A percentile compares a stretch with the other conserved stretches of the same genome.
Evolutionary conservation across 2,329 filamentous ascomycete genomes (phyloP).

Genomic region (Zelopaecilomyces penicillatus): DNA sequence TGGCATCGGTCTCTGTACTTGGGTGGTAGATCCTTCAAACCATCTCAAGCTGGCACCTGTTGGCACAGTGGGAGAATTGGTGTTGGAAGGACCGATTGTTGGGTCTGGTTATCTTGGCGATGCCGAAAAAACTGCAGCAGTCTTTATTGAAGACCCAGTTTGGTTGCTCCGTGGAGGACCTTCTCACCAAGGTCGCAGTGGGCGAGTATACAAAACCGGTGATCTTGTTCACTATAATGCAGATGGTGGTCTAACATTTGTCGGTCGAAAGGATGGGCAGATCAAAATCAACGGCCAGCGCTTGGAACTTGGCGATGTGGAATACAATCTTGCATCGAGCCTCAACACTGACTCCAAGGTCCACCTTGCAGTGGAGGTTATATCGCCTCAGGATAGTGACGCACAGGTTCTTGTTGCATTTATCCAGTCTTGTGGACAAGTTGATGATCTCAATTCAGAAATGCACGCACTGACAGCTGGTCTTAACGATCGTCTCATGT

Average conservation of each 20-base stretch:
- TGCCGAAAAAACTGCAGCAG: neutral
- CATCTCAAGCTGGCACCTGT: slow-evolving; percentile 3
- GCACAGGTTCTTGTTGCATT: slow-evolving; percentile 1
- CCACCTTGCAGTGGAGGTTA: slow-evolving; percentile 3
- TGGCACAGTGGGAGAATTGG: slow-evolving; percentile 4
- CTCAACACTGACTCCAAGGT: neutral
- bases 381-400: neutral
- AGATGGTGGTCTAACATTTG: slow-evolving; percentile 1
- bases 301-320: slow-evolving; percentile 2
- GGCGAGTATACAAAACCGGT: slow-evolving; percentile 11
- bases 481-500: too few relatives aligned
- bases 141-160: slow-evolving; percentile 11
- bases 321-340: slow-evolving; percentile 1
- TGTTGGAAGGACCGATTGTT: slow-evolving; percentile 2
- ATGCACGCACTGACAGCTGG: too few relatives aligned
- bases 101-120: slow-evolving; percentile 3
- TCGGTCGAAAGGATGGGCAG: slow-evolving; percentile 3
- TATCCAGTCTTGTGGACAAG: neutral
- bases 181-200: slow-evolving; percentile 15
- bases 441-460: too few relatives aligned
- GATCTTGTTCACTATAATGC: slow-evolving; percentile 5
- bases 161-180: slow-evolving; percentile 3
- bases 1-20: neutral
- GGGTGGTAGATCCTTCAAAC: neutral
- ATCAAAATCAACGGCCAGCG: slow-evolving; percentile 5